phyloP scores from a whole-genome alignment of 2,329 filamentous ascomycete genomes.

The Beauveria varroae region DNA sequence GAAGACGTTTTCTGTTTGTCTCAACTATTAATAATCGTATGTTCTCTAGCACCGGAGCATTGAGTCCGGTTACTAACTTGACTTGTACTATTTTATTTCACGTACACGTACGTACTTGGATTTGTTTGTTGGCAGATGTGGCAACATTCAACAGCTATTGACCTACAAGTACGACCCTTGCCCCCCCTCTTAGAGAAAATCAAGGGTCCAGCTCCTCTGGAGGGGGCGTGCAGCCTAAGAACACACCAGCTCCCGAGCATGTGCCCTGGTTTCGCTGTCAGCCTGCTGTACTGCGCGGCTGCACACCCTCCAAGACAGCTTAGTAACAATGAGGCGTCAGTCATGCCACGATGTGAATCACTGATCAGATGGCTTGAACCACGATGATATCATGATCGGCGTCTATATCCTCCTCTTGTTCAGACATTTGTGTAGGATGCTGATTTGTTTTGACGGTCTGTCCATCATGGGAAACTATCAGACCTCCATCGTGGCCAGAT shows the following conservation, averaged over 20 bases:
- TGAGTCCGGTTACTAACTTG: background rate
- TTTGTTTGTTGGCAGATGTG: background rate
- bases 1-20: background rate
- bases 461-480: background rate
- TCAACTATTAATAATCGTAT: background rate
- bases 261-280: background rate
- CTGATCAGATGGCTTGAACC: background rate
- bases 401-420: background rate
- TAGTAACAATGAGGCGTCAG: background rate
- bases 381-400: constrained; percentile 5
- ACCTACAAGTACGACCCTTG: background rate
- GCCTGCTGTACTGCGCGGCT: background rate
- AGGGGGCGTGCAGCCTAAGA: background rate
- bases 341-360: background rate
- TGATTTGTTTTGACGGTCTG: background rate
- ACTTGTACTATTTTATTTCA: background rate
- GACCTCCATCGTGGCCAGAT: background rate
- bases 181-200: background rate
- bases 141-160: background rate
- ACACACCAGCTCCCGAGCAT: background rate
- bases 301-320: background rate
- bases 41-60: background rate
- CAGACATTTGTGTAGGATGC: background rate
- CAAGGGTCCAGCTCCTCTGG: constrained; percentile 1
- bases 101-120: background rate